phyloP scores from a whole-genome alignment of 2,329 filamentous ascomycete genomes.

The Epichloe coenophiala region DNA sequence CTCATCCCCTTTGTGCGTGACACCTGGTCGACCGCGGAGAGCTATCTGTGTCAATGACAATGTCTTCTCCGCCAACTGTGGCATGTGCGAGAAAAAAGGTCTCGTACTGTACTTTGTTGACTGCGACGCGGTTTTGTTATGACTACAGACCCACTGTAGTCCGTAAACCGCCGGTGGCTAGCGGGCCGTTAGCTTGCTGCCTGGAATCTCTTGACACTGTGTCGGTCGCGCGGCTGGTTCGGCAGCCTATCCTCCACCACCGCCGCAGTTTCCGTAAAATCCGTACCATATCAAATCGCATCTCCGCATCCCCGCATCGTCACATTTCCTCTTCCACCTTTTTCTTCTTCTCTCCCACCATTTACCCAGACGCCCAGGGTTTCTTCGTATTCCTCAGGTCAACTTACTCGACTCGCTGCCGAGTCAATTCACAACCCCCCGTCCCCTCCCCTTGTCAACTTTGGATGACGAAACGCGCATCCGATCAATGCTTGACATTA shows the following conservation, averaged over 20 bases:
- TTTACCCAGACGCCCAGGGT: not conserved
- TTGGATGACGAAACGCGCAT: not conserved
- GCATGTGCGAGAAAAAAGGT: not conserved
- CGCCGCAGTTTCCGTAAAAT: not conserved
- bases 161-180: no score
- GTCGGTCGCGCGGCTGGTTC: slow-evolving; percentile 1
- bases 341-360: not conserved
- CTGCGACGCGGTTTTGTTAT: not conserved
- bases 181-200: not conserved
- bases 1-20: no score
- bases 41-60: no score
- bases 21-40: no score
- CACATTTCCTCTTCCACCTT: not conserved
- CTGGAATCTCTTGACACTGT: not conserved
- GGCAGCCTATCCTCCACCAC: not conserved
- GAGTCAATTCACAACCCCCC: not conserved
- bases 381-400: not conserved
- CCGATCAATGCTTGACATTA: not conserved
- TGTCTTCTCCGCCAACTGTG: not conserved
- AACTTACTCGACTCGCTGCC: not conserved
- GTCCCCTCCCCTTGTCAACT: no score
- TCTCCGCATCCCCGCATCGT: not conserved
- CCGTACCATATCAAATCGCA: not conserved
- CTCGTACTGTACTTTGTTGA: not conserved
- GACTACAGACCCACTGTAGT: no score